Base-by-base conservation (phyloP, 768 basidiomycete species). In the Lactarius vividus region DNA sequence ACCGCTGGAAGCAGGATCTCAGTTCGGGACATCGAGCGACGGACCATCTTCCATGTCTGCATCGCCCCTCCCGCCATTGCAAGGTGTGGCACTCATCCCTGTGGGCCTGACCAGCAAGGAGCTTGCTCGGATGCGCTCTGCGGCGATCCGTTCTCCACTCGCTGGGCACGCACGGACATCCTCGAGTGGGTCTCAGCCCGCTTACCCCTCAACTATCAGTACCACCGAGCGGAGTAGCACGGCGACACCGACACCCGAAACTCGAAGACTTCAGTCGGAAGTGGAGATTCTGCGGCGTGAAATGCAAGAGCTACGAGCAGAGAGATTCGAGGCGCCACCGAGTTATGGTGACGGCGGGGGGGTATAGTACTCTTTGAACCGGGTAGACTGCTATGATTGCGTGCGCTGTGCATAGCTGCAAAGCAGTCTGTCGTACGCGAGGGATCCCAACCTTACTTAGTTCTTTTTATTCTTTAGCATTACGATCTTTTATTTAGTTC, bases 251-350 rank as follows among this genome's bases (percentile, higher is more conserved):
- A 8, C 20, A 33, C 10, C 42, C 3, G 53, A 59, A 0, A 26
- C 63, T 23, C 57, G 44, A 28, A 39, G 63, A 57, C 55, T 65
- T n/a, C 42, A 54, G n/a, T 56, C 58, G 18, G 76, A 76, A 65
- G 73, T 76, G 10, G 73, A 73, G 60, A 69, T 71, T 54, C 58
- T 74, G 58, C 71, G 72, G 28, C 66, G 69, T 9, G 72, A 69
- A 15, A 72, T 74, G 71, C 64, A 73, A 59, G 62, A 68, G 58
- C 60, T 75, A 23, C 72, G 69, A 18, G 57, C 55, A 18, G 73
- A 74, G 28, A 33, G 73, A 40, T 10, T 65, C 28, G 72, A 71
- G 56, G 68, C 73, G 15, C 75, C 74, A 1, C 75, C 75, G 5
- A 69, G 63, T n/a, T 75, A 75, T 60, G 33, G 28, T 2, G 46